These are phyloP conservation scores for Penicillium fimorum DNA, from an alignment of 495 filamentous ascomycete species.

Conservation along the genomic window DNA sequence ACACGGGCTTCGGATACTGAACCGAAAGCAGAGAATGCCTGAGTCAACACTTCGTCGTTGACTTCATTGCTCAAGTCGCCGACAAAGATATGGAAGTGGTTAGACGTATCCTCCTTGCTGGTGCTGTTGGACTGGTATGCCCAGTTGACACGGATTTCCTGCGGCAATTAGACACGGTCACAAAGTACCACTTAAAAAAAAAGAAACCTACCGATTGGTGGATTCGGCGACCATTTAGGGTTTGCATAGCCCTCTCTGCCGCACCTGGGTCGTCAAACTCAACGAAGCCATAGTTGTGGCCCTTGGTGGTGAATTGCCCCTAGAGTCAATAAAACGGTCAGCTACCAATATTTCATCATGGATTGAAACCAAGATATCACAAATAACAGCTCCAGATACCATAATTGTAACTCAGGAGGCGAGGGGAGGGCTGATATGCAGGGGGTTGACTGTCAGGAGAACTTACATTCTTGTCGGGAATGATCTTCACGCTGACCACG, in stretches of 20 bases:
- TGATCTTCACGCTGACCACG: slow-evolving; percentile 98
- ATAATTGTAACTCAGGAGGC: background rate
- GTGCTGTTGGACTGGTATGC: slow-evolving; percentile 95
- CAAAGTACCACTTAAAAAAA: slow-evolving; percentile 3
- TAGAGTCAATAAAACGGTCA: background rate
- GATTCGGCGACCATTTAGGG: slow-evolving; percentile 89
- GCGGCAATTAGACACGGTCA: slow-evolving; percentile 16
- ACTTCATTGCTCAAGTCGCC: slow-evolving; percentile 98
- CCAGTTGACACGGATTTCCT: slow-evolving; percentile 99
- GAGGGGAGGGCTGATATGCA: slow-evolving; percentile 4
- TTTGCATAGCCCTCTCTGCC: slow-evolving; percentile 95
- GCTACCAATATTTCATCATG: background rate
- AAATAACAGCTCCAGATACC: background rate
- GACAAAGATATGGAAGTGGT: slow-evolving; percentile 99
- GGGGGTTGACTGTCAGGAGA: slow-evolving; percentile 7
- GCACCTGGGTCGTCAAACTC: slow-evolving; percentile 98
- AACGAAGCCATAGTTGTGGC: slow-evolving; percentile 98
- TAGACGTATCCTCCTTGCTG: slow-evolving; percentile 96
- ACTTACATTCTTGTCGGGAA: slow-evolving; percentile 97
- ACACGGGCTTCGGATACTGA: slow-evolving; percentile 98
- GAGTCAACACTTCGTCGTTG: slow-evolving; percentile 91
- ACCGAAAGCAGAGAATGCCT: slow-evolving; percentile 96
- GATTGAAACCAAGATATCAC: background rate
- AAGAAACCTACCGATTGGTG: slow-evolving; percentile 71
- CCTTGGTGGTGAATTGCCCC: slow-evolving; percentile 74